Evolutionary conservation across 768 basidiomycete species (phyloP).

Genomic region (Mycena kentingensis): DNA sequence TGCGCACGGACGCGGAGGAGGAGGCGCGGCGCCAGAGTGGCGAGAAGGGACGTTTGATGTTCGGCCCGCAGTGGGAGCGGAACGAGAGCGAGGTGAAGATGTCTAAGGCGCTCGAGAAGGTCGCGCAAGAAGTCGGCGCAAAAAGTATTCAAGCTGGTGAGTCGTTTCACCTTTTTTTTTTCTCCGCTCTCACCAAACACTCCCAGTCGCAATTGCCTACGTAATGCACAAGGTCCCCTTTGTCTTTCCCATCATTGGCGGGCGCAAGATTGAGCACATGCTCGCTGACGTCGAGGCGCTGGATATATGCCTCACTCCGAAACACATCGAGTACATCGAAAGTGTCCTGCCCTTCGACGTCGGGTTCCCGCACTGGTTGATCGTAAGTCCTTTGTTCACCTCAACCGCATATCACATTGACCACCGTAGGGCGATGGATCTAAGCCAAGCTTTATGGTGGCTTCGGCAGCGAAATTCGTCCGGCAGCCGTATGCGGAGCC

Average conservation of each 20-base stretch:
- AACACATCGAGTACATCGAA: constrained; percentile 41
- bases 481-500: too few relatives aligned
- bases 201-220: constrained; percentile 11
- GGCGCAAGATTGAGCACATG: constrained; percentile 43
- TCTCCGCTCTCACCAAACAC: constrained; percentile 18
- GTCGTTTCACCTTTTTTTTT: not conserved
- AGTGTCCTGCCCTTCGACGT: constrained; percentile 34
- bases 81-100: constrained; percentile 34
- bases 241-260: constrained; percentile 43
- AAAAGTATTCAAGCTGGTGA: constrained; percentile 33
- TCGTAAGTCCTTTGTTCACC: too few relatives aligned
- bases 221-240: constrained; percentile 45
- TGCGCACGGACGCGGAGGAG: constrained; percentile 35
- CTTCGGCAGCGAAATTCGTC: too few relatives aligned
- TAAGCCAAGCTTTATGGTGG: too few relatives aligned
- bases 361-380: constrained; percentile 44
- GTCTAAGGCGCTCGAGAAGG: constrained; percentile 37
- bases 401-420: too few relatives aligned
- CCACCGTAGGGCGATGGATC: too few relatives aligned
- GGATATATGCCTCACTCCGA: constrained; percentile 35
- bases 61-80: constrained; percentile 32
- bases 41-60: constrained; percentile 35
- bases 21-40: constrained; percentile 28
- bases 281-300: constrained; percentile 43
- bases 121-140: constrained; percentile 42